Evolutionary conservation across 164 flowering plant genomes (phyloP), one percentile per base, ranked within the genome.

Genomic region (Cinnamomum chago): DNA sequence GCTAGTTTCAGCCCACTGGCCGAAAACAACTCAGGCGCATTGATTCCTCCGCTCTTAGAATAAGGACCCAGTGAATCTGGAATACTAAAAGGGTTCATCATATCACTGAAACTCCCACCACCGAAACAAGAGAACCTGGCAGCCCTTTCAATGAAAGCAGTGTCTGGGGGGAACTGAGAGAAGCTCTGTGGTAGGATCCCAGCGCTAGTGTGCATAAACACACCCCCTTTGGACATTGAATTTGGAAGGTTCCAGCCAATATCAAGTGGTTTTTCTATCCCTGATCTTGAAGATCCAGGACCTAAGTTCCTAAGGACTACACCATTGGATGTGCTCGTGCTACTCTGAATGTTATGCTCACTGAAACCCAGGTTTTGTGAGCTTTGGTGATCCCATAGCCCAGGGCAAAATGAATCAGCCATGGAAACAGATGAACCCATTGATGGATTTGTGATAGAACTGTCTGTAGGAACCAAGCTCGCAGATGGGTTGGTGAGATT

Each of bases 101-200:
- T 76, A 73, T 87, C 90, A 83, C 81, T 72, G 72, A 90, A 86
- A 85, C 80, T 89, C 55, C 92, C 94, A 70, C 86, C 88, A 77
- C 76, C 85, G 79, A 92, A 93, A 80, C 90, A 85, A 1, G 99
- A 95, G 71, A 85, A 89, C 81, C 94, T 83, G 10, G 97, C 97
- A 12, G 99, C 98, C 40, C 99, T 85, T 82, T 95, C 95, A 67
- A 93, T 91, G 82, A 95, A 93, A 23, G 81, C 92, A 17, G 94
- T 90, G 82, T 95, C 97, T 35, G 95, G 83, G 11, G 98, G 91
- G 62, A 93, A 82, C 65, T 95, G 94, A 67, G 93, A 79, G 33
- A 93, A 82, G 79, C 87, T 83, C 72, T 85, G 94, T 14, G 93
- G 93, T 55, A 88, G 72, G 80, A 87, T 79, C 3, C 88, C 91